These are phyloP conservation scores for Mycena crocata DNA, from an alignment of 768 basidiomycete genomes.

Conservation along the genomic window DNA sequence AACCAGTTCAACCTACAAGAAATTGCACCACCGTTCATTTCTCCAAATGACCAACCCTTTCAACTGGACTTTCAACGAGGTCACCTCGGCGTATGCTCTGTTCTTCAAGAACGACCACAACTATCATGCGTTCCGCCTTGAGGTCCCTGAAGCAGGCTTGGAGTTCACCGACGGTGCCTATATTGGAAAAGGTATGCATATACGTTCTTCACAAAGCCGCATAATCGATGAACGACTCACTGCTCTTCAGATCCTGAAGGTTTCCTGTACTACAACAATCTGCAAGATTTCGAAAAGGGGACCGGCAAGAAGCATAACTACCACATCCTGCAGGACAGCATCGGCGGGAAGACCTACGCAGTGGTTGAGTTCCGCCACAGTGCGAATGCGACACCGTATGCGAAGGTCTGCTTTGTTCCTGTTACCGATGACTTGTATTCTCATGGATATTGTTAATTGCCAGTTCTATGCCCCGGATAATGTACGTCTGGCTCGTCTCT, in stretches of 20 bases:
- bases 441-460: too few species aligned
- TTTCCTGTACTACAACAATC: neutral
- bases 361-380: neutral
- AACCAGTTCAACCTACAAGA: neutral
- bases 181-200: constrained; percentile 8
- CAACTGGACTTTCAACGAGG: neutral
- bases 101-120: constrained; percentile 15
- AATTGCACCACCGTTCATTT: neutral
- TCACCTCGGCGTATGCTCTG: neutral
- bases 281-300: neutral
- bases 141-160: neutral
- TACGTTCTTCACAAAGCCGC: too few species aligned
- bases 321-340: neutral
- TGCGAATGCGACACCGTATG: neutral
- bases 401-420: neutral
- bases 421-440: too few species aligned
- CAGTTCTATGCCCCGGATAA: constrained; percentile 1
- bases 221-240: too few species aligned
- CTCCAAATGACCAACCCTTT: constrained; percentile 1
- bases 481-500: neutral
- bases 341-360: neutral
- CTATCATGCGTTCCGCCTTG: neutral
- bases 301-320: neutral
- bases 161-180: constrained; percentile 10
- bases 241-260: constrained; percentile 5